Evolutionary conservation across 2,329 filamentous ascomycete genomes (phyloP).

Genomic region (Emmonsia crescens): DNA sequence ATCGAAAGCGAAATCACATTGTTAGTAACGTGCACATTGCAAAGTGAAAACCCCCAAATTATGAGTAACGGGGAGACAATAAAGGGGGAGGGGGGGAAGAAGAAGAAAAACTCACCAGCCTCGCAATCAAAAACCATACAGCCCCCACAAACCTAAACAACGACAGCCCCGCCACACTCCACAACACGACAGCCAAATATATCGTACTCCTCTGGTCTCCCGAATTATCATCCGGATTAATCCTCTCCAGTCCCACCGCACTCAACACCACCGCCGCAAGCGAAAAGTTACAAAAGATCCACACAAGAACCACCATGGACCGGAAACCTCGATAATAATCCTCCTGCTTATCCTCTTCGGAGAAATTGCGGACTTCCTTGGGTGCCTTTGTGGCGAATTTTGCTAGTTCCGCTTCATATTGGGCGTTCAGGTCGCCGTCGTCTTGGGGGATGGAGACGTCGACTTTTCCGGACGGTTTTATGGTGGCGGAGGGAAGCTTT

Average conservation of each 20-base stretch:
- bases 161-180: constrained; percentile 75
- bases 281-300: constrained; percentile 94
- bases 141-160: constrained; percentile 80
- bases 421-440: constrained; percentile 86
- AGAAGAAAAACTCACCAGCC: constrained; percentile 57
- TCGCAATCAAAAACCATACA: constrained; percentile 82
- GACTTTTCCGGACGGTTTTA: constrained; percentile 90
- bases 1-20: neutral
- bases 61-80: neutral
- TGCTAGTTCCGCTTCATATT: constrained; percentile 76
- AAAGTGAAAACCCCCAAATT: neutral
- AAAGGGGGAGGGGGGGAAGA: neutral
- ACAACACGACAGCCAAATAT: constrained; percentile 79
- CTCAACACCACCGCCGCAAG: constrained; percentile 78
- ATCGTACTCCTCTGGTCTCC: constrained; percentile 55
- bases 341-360: constrained; percentile 70
- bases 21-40: neutral
- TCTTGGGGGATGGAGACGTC: constrained; percentile 78
- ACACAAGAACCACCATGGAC: constrained; percentile 79
- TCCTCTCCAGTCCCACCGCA: constrained; percentile 66
- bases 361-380: constrained; percentile 45
- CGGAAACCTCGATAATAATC: constrained; percentile 98
- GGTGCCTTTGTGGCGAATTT: constrained; percentile 65
- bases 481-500: constrained; percentile 75
- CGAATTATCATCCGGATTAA: constrained; percentile 37